A percentile compares a stretch with the other conserved stretches of the same genome.
These are phyloP conservation scores for Globisporangium recalcitrans DNA, from an alignment of 352 stramenopile genomes.

Conservation along the genomic window DNA sequence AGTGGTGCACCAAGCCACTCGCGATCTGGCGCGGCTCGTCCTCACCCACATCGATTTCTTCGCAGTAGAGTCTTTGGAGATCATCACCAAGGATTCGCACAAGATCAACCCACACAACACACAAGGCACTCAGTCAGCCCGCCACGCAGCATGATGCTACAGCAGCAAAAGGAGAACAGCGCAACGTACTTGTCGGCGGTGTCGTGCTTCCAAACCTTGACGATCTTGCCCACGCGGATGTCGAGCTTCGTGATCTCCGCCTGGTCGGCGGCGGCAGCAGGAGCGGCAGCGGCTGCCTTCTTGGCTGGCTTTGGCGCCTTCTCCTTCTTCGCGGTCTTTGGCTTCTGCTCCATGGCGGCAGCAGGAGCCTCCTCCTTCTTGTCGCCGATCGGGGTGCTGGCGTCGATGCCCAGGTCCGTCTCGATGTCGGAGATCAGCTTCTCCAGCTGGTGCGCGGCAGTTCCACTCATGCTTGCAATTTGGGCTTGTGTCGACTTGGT, in stretches of 20 bases:
- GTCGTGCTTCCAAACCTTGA: constrained; percentile 91
- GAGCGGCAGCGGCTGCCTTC: constrained; percentile 37
- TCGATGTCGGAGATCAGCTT: constrained; percentile 65
- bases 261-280: constrained; percentile 45
- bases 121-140: neutral
- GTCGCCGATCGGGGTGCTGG: constrained; percentile 40
- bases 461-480: constrained; percentile 30
- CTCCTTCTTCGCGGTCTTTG: constrained; percentile 28
- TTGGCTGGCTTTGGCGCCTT: constrained; percentile 35
- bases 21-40: constrained; percentile 82
- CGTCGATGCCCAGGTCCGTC: constrained; percentile 68
- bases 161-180: neutral
- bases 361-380: constrained; percentile 5
- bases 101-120: neutral
- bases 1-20: constrained; percentile 81
- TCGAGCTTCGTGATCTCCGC: constrained; percentile 90
- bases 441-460: constrained; percentile 58
- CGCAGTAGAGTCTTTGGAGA: constrained; percentile 73
- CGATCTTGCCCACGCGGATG: constrained; percentile 89
- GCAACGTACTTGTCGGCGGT: constrained; percentile 75
- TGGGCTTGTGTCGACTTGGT: neutral
- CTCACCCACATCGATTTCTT: constrained; percentile 90
- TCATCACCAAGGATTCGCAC: neutral
- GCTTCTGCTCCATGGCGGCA: constrained; percentile 21
- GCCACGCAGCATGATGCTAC: neutral